Evolutionary conservation across 2,329 filamentous ascomycete genomes (phyloP).

Genomic region (Hirsutella rhossiliensis): DNA sequence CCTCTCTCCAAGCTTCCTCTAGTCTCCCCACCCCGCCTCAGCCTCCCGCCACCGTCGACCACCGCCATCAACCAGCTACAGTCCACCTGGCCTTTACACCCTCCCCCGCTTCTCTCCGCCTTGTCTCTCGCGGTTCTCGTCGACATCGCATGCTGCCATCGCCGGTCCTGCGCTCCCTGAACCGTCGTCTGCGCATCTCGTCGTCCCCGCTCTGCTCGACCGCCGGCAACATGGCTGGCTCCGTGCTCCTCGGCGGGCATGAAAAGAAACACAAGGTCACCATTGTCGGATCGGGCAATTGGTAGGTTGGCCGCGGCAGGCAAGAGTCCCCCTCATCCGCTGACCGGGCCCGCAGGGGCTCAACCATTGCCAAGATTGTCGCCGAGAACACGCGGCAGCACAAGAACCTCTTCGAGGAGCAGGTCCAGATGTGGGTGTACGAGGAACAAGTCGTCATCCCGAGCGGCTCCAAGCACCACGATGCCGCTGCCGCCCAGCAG

Average conservation of each 20-base stretch:
- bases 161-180: neutral
- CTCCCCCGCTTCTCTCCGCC: no score
- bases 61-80: no score
- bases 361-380: conserved; percentile 92
- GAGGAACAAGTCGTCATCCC: conserved; percentile 78
- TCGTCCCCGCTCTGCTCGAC: conserved; percentile 2
- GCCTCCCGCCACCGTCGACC: no score
- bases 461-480: conserved; percentile 61
- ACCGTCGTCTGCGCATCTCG: neutral
- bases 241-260: conserved; percentile 30
- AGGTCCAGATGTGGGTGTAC: conserved; percentile 98
- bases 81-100: no score
- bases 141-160: no score
- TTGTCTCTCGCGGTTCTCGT: no score
- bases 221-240: conserved; percentile 18
- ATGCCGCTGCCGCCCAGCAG: conserved; percentile 46
- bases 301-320: conserved; percentile 39
- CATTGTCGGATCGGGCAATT: conserved; percentile 92
- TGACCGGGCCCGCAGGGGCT: conserved; percentile 51
- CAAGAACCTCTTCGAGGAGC: conserved; percentile 69
- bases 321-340: neutral
- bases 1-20: no score
- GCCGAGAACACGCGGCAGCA: conserved; percentile 80
- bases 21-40: no score
- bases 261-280: conserved; percentile 82